These are phyloP conservation scores for Sclerotinia trifoliorum DNA, from an alignment of 2,329 filamentous ascomycete species.

Conservation along the genomic window DNA sequence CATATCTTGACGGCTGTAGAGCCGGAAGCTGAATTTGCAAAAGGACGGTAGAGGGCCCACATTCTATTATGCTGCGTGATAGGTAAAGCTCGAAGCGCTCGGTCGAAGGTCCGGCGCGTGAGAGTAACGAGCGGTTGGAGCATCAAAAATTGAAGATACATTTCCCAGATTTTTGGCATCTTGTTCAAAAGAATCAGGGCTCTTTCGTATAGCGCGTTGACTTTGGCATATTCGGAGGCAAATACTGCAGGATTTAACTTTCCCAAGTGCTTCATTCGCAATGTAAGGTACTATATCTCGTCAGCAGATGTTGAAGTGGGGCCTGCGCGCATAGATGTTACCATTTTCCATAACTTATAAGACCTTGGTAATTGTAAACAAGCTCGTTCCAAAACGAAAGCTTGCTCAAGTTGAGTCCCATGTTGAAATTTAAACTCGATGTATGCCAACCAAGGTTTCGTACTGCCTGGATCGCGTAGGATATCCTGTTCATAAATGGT, in stretches of 20 bases:
- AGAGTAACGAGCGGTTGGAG: slow-evolving; percentile 88
- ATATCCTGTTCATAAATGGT: slow-evolving; percentile 96
- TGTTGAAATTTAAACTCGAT: slow-evolving; percentile 87
- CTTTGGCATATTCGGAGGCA: slow-evolving; percentile 81
- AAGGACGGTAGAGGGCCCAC: slow-evolving; percentile 87
- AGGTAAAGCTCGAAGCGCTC: slow-evolving; percentile 84
- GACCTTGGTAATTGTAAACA: slow-evolving; percentile 87
- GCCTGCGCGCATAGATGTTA: slow-evolving; percentile 40
- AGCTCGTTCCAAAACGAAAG: slow-evolving; percentile 83
- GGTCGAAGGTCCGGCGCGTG: slow-evolving; percentile 85
- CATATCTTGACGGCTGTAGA: slow-evolving; percentile 90
- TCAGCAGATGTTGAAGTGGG: slow-evolving; percentile 26
- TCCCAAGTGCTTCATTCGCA: slow-evolving; percentile 77
- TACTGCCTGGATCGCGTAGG: slow-evolving; percentile 76
- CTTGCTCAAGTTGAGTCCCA: slow-evolving; percentile 81
- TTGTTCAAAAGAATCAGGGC: slow-evolving; percentile 94
- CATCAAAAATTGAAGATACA: slow-evolving; percentile 89
- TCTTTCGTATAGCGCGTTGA: slow-evolving; percentile 91
- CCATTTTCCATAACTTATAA: slow-evolving; percentile 98
- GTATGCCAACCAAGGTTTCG: slow-evolving; percentile 95
- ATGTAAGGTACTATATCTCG: slow-evolving; percentile 69
- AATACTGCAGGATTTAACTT: slow-evolving; percentile 81
- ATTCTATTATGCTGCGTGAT: slow-evolving; percentile 94
- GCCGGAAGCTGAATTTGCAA: slow-evolving; percentile 86
- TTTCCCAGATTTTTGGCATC: slow-evolving; percentile 98